Evolutionary conservation across 768 basidiomycete genomes (phyloP).

Genomic region (Lactarius sp.): DNA sequence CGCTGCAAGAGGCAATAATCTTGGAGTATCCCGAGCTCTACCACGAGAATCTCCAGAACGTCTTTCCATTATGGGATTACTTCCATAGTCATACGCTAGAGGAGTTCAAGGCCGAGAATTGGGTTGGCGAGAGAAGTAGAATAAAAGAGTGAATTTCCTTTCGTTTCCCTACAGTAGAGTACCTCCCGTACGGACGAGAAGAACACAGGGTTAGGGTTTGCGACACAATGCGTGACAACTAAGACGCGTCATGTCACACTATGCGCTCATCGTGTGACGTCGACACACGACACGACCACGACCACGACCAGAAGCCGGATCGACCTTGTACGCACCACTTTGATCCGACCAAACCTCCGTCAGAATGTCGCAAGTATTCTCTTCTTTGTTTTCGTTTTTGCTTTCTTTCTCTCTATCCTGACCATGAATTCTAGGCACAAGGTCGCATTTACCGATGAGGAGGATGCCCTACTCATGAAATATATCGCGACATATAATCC

Average conservation of each 20-base stretch:
- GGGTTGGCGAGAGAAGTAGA: background rate
- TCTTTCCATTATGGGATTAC: slow-evolving; percentile 54
- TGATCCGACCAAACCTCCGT: background rate
- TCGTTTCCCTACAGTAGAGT: no score
- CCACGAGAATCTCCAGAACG: slow-evolving; percentile 51
- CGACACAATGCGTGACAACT: background rate
- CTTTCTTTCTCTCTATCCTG: background rate
- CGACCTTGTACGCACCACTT: no score
- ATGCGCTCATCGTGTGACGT: background rate
- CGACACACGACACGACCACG: background rate
- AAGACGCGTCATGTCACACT: slow-evolving; percentile 7
- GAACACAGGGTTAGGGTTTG: slow-evolving; percentile 1
- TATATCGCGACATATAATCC: slow-evolving; percentile 50
- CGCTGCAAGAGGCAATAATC: slow-evolving; percentile 51
- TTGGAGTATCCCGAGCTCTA: slow-evolving; percentile 63
- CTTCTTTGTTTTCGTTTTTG: no score
- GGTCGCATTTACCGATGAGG: slow-evolving; percentile 34
- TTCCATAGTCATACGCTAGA: slow-evolving; percentile 25
- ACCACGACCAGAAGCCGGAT: no score
- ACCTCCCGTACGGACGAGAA: background rate
- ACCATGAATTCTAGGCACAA: background rate
- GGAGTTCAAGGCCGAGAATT: slow-evolving; percentile 19
- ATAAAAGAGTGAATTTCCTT: background rate
- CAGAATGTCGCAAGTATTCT: slow-evolving; percentile 1
- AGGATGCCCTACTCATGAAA: slow-evolving; percentile 41